Conservation (phyloP, 495 filamentous ascomycete genomes). For the Hyaloscypha hepaticicola region DNA sequence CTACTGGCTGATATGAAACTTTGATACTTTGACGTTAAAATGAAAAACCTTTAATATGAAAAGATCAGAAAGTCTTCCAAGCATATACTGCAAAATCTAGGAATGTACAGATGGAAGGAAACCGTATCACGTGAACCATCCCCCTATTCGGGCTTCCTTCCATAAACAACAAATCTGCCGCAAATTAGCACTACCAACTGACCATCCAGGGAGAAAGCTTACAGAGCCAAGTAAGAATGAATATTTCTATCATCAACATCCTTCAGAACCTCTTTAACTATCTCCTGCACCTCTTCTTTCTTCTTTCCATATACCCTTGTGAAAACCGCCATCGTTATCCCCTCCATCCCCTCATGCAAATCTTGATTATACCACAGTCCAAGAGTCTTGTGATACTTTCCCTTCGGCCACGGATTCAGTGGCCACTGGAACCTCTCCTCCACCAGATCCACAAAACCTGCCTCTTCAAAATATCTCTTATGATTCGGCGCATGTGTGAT, state of each 20-base stretch:
- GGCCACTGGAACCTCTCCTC: conserved; percentile 51
- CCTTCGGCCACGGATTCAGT: conserved; percentile 47
- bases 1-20: too few species aligned
- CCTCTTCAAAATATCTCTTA: conserved; percentile 41
- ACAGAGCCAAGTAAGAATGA: conserved; percentile 15
- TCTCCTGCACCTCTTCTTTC: conserved; percentile 45
- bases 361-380: conserved; percentile 42
- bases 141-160: background rate
- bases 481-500: conserved; percentile 14
- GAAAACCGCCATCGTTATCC: conserved; percentile 36
- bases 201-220: background rate
- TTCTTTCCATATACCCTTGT: conserved; percentile 47
- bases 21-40: too few species aligned
- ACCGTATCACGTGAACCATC: background rate
- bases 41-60: too few species aligned
- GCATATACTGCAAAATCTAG: too few species aligned
- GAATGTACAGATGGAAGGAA: too few species aligned
- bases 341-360: conserved; percentile 46
- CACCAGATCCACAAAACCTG: conserved; percentile 59
- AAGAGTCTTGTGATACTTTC: conserved; percentile 45
- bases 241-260: conserved; percentile 40
- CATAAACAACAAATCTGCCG: background rate
- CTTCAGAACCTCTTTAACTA: conserved; percentile 49
- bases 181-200: background rate
- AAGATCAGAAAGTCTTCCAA: too few species aligned